Evolutionary conservation across 192 early-diverging fungal genomes (phyloP), one percentile per base, ranked within the genome.

Genomic region (Umbelopsis isabellina): DNA sequence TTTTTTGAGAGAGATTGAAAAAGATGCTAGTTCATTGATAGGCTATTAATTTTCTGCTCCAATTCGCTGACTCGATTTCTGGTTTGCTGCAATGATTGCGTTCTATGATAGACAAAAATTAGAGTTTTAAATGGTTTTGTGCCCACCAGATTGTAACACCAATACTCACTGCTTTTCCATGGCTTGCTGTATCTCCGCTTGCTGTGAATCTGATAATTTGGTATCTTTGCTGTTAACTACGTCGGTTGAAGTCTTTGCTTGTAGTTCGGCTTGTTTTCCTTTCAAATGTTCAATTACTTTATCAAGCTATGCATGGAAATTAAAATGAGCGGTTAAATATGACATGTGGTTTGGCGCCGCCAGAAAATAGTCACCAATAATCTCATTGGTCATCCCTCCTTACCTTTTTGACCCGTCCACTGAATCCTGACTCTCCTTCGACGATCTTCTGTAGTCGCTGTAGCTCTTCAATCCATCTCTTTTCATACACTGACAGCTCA

Each of bases 401-500:
- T 50, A 69, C 72, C 58, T 50, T 37, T 48, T 69, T 41, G 13
- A 48, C 49, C n/a, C 72, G 30, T 12, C 53, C 53, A 45, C 22
- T 20, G 23, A 65, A 74, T 65, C 72, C 72, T 21, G 30, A 41
- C 13, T 64, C 33, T 4, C 72, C 72, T n/a, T 69, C 35, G 18
- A 74, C 18, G 5, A 61, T 61, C 13, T 74, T 65, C 4, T 53
- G 46, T 7, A 68, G 22, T 41, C 50, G 22, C 25, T 69, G 67
- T 22, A 88, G 66, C 41, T 84, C 76, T 21, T 71, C 30, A 21
- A 79, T 75, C 84, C 84, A 87, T 37, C 71, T 75, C 64, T 77
- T 79, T 75, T 93, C 92, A 23, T 83, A 78, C 6, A 81, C 66
- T 4, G 85, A 86, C 71, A 92, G 73, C 27, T 82, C 85, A 9